These are phyloP conservation scores for Apiospora marii DNA, from an alignment of 2,329 filamentous ascomycete species.

Conservation along the genomic window DNA sequence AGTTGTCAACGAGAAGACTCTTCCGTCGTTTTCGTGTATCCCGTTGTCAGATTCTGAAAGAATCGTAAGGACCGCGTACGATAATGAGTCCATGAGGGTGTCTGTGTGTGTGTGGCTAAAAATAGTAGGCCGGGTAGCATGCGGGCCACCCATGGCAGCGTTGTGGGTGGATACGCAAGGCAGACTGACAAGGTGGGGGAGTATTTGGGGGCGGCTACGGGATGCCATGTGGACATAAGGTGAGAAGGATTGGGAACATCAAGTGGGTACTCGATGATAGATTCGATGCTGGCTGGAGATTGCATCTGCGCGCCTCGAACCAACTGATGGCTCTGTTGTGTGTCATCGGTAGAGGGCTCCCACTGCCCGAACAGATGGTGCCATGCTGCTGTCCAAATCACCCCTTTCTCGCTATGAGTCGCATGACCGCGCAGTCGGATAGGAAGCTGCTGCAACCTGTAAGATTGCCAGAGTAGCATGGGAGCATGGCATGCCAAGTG, in stretches of 20 bases:
- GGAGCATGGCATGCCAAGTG: background rate
- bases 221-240: background rate
- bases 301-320: background rate
- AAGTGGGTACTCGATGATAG: background rate
- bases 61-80: background rate
- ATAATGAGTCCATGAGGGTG: background rate
- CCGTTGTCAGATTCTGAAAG: background rate
- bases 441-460: background rate
- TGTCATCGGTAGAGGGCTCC: background rate
- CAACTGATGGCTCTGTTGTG: background rate
- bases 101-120: background rate
- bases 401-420: background rate
- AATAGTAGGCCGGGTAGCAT: background rate
- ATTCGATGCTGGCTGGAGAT: background rate
- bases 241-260: background rate
- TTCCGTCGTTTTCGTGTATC: background rate
- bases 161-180: background rate
- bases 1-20: background rate
- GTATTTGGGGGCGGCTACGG: background rate
- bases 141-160: background rate
- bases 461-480: background rate
- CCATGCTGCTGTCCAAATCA: background rate
- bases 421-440: background rate
- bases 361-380: background rate
- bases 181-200: background rate